phyloP scores from a whole-genome alignment of 805 yeast genomes.

The Hanseniaspora lindneri region DNA sequence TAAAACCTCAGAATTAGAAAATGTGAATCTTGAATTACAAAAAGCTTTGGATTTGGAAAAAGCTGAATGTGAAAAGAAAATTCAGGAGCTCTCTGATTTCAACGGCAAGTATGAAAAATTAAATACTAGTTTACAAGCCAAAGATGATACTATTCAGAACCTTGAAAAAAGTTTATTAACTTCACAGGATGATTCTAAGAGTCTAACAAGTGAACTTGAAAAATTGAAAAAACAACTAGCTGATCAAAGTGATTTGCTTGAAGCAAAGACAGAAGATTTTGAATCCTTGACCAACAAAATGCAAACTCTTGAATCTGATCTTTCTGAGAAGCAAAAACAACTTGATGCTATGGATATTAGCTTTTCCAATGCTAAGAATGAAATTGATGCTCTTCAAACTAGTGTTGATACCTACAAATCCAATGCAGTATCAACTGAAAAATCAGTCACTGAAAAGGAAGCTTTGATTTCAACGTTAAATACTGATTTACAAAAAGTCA shows the following conservation, averaged over 20 bases:
- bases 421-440: not conserved
- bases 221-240: not conserved
- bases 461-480: too few species aligned
- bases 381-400: too few species aligned
- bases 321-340: not conserved
- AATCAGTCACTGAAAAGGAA: not conserved
- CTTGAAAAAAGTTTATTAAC: not conserved
- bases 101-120: too few species aligned
- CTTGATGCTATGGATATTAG: not conserved
- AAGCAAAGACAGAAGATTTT: not conserved
- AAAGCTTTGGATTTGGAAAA: not conserved
- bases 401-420: too few species aligned
- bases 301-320: not conserved
- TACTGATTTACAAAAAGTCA: too few species aligned
- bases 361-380: too few species aligned
- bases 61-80: not conserved
- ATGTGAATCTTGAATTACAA: not conserved
- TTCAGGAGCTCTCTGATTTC: not conserved
- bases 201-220: not conserved
- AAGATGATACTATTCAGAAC: not conserved
- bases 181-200: too few species aligned
- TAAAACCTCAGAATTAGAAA: not conserved
- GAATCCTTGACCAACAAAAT: not conserved
- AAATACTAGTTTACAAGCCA: too few species aligned
- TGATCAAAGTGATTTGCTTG: not conserved